Conservation (phyloP, 2,329 filamentous ascomycete species). For the Lojkania enalia region DNA sequence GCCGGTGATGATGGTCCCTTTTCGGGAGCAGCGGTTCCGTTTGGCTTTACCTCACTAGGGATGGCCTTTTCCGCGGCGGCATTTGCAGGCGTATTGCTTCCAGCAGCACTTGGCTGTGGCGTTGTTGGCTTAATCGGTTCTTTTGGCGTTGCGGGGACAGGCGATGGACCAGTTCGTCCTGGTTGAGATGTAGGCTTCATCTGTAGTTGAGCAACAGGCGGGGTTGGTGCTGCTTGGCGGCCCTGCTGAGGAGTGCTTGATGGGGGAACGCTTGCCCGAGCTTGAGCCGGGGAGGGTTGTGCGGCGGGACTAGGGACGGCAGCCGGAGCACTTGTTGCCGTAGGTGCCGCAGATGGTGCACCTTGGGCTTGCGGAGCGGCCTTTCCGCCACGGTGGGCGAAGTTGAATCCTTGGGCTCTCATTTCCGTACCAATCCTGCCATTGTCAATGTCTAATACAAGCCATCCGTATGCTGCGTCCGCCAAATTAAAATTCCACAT, state of each 20-base stretch:
- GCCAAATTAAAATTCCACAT: constrained; percentile 99
- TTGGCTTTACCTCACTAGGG: constrained; percentile 50
- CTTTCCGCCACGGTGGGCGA: constrained; percentile 91
- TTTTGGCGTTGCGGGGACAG: constrained; percentile 47
- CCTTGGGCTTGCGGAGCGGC: constrained; percentile 44
- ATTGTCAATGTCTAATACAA: constrained; percentile 92
- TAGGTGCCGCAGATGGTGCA: constrained; percentile 42
- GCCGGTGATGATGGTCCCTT: constrained; percentile 42
- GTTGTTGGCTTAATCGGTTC: constrained; percentile 55
- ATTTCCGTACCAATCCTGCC: constrained; percentile 98
- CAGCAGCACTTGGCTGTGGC: constrained; percentile 48
- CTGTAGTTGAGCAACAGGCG: constrained; percentile 43
- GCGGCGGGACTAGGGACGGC: constrained; percentile 45
- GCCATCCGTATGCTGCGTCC: constrained; percentile 94
- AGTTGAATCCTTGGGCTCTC: constrained; percentile 98
- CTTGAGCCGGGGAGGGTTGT: constrained; percentile 43
- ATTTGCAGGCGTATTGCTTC: constrained; percentile 35
- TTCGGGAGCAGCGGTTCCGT: constrained; percentile 53
- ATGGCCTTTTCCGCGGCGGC: constrained; percentile 45
- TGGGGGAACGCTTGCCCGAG: constrained; percentile 35
- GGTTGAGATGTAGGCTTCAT: constrained; percentile 43
- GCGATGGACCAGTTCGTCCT: constrained; percentile 45
- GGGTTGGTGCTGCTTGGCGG: constrained; percentile 36
- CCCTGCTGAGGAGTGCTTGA: constrained; percentile 39
- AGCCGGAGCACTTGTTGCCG: constrained; percentile 41